Evolutionary conservation across 805 yeast species (phyloP).

Genomic region (Naumovozyma castellii): DNA sequence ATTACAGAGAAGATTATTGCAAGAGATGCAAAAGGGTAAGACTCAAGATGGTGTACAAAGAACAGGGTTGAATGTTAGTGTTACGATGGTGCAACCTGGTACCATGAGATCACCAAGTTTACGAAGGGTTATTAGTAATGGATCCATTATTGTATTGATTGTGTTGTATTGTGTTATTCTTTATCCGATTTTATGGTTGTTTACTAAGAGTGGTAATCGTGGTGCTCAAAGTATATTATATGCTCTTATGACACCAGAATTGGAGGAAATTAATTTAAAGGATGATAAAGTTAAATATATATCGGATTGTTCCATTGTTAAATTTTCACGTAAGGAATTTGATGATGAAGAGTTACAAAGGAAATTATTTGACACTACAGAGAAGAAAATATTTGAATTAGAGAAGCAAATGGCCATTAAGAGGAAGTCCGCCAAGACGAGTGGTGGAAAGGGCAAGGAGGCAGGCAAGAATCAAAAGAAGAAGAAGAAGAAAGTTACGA

Average conservation of each 20-base stretch:
- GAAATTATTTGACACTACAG: slow-evolving; percentile 52
- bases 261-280: slow-evolving; percentile 54
- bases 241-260: slow-evolving; percentile 63
- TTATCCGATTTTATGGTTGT: slow-evolving; percentile 77
- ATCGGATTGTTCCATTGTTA: slow-evolving; percentile 54
- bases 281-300: slow-evolving; percentile 39
- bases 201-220: slow-evolving; percentile 62
- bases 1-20: slow-evolving; percentile 55
- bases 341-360: slow-evolving; percentile 53
- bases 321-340: slow-evolving; percentile 56
- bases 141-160: slow-evolving; percentile 55
- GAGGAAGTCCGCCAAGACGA: slow-evolving; percentile 36
- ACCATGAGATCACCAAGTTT: slow-evolving; percentile 81
- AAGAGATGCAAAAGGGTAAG: slow-evolving; percentile 43
- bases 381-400: slow-evolving; percentile 41
- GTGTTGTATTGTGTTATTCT: slow-evolving; percentile 47
- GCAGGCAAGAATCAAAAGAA: neutral
- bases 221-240: slow-evolving; percentile 75
- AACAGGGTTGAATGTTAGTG: slow-evolving; percentile 51
- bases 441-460: neutral
- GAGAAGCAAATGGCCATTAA: slow-evolving; percentile 68
- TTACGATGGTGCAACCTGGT: slow-evolving; percentile 84
- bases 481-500: neutral
- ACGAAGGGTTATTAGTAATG: slow-evolving; percentile 67
- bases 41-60: slow-evolving; percentile 17